Conservation (phyloP, 345 rosid species). For the Syzygium aqueum region DNA sequence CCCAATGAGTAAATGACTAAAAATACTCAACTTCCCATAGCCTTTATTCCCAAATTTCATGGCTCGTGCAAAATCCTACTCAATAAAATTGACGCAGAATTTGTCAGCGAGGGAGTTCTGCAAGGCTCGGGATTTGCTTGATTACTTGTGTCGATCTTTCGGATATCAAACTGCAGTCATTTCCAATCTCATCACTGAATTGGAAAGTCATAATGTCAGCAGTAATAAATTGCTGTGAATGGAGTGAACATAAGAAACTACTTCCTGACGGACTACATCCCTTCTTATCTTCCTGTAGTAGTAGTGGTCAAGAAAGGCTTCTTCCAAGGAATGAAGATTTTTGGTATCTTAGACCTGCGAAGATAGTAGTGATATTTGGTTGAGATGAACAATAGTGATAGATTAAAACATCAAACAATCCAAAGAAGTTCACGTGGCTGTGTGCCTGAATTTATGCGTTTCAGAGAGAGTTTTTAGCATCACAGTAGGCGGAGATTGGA, state of each 20-base stretch:
- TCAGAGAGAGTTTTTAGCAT: not conserved
- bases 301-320: not conserved
- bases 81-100: no score
- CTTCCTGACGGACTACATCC: slow-evolving; percentile 50
- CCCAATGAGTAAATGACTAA: no score
- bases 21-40: no score
- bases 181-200: not conserved
- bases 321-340: slow-evolving; percentile 43
- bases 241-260: slow-evolving; percentile 26
- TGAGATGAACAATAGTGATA: not conserved
- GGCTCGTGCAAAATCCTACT: no score
- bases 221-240: slow-evolving; percentile 48
- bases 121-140: not conserved
- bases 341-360: slow-evolving; percentile 75
- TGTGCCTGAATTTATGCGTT: no score
- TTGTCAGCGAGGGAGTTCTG: not conserved
- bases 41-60: no score
- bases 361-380: not conserved
- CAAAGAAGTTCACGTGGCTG: not conserved
- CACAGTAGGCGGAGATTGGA: not conserved
- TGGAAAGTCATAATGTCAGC: not conserved
- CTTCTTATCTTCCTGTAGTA: slow-evolving; percentile 22
- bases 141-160: no score
- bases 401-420: not conserved
- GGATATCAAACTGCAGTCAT: not conserved